phyloP scores from a whole-genome alignment of 495 filamentous ascomycete species.

The Aspergillus bridgeri region DNA sequence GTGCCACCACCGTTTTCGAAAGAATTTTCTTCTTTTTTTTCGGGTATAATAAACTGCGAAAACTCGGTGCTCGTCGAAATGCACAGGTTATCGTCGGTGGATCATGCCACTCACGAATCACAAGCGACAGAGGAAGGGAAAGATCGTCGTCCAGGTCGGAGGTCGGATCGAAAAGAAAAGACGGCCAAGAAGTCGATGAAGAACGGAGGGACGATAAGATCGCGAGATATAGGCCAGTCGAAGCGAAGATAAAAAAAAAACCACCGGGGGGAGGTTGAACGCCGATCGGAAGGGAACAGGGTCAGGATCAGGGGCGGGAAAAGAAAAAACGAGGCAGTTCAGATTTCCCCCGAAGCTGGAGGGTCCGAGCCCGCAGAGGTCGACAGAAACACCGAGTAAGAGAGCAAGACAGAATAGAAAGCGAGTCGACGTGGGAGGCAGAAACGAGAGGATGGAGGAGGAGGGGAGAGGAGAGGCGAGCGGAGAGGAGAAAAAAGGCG shows the following conservation, averaged over 20 bases:
- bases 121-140: not conserved
- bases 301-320: not conserved
- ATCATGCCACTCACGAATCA: slow-evolving; percentile 18
- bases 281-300: not conserved
- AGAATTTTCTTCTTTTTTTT: too few species aligned
- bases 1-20: not conserved
- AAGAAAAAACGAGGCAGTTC: not conserved
- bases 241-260: not conserved
- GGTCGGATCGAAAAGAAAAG: not conserved
- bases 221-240: too few species aligned
- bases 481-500: not conserved
- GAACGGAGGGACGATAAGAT: not conserved
- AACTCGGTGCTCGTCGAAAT: not conserved
- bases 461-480: not conserved
- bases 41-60: not conserved
- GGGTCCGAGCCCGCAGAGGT: not conserved
- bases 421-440: not conserved
- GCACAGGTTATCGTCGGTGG: slow-evolving; percentile 9
- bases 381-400: not conserved
- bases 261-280: not conserved
- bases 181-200: not conserved
- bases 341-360: too few species aligned
- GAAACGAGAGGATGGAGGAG: not conserved
- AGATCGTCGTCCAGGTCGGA: not conserved
- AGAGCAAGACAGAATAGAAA: not conserved